Evolutionary conservation across 805 yeast genomes (phyloP).

Genomic region (Candida maris): DNA sequence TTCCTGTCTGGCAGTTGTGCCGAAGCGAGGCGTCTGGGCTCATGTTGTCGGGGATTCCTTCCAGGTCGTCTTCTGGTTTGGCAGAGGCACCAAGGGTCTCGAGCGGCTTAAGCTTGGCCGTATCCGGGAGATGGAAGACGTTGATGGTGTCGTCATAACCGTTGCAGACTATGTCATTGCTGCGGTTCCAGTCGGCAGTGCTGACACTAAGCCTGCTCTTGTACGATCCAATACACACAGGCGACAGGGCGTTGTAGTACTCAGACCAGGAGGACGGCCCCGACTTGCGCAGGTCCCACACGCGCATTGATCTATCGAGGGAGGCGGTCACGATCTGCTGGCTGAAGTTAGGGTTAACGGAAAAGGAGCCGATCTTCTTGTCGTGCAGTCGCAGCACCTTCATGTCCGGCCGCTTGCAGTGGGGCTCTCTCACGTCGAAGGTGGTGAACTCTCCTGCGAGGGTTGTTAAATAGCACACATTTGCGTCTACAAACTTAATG

Average conservation of each 20-base stretch:
- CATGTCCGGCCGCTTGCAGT: constrained; percentile 20
- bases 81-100: constrained; percentile 14
- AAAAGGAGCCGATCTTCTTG: constrained; percentile 89
- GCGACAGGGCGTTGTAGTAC: constrained; percentile 43
- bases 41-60: constrained; percentile 38
- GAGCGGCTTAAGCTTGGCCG: constrained; percentile 19
- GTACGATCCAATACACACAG: constrained; percentile 57
- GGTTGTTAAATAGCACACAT: constrained; percentile 69
- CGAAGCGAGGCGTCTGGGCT: constrained; percentile 61
- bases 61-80: constrained; percentile 18
- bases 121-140: constrained; percentile 54
- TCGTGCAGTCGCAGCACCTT: constrained; percentile 65
- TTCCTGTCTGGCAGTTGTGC: constrained; percentile 94
- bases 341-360: constrained; percentile 64
- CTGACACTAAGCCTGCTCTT: constrained; percentile 77
- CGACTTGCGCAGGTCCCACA: constrained; percentile 80
- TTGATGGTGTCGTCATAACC: constrained; percentile 88
- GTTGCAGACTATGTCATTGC: constrained; percentile 75
- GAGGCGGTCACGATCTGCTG: constrained; percentile 83
- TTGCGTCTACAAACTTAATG: constrained; percentile 53
- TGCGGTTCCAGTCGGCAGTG: constrained; percentile 75
- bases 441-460: constrained; percentile 73
- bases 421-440: constrained; percentile 56
- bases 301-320: constrained; percentile 73
- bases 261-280: constrained; percentile 54